Evolutionary conservation across 352 stramenopile species (phyloP), one percentile per base, ranked within the genome.

Genomic region (Globisporangium lucens): DNA sequence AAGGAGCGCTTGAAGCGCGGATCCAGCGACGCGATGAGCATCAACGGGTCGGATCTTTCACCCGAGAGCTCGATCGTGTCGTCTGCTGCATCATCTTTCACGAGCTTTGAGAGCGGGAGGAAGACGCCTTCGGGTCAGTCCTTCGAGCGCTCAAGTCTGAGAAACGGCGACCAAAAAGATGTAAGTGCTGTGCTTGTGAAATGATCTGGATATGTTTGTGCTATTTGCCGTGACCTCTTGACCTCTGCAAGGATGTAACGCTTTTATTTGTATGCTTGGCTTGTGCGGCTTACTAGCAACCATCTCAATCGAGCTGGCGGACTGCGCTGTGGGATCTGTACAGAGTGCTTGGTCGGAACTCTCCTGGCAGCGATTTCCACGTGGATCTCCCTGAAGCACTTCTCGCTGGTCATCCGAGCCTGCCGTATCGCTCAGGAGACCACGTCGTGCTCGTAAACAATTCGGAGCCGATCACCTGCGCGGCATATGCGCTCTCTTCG

Each of bases 401-500:
- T 22, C 72, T 82, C n/a, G 74, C 79, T 43, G 95, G 96, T 4
- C 82, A 97, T 64, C 93, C 95, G 22, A 88, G 89, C 22, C 78
- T 99, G 27, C 87, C 92, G 43, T 81, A 86, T 47, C 94, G 93
- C 53, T 90, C 95, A 52, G 91, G 93, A 67, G 90, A 92, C 46
- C 82, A 87, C 56, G 83, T 98, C 6, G 87, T 98, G 27, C 81
- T 97, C 33, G 97, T 99, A 15, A 89, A 98, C 74, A 95, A 99
- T 63, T 82, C 95, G 22, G 83, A 97, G 67, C 92, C 93, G 1
- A 97, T 97, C 55, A 98, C 96, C 27, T 96, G 91, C 10, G 97
- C 99, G 68, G 95, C 97, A 22, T 98, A 98, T 70, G 96, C 96
- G 22, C 82, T 99, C 53, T 89, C 91, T 6, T 98, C 95, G 8